A percentile compares a stretch with the other conserved stretches of the same genome.
phyloP scores from a whole-genome alignment of 1,139 yeast genomes.

The Sugiyamaella paludigena region DNA sequence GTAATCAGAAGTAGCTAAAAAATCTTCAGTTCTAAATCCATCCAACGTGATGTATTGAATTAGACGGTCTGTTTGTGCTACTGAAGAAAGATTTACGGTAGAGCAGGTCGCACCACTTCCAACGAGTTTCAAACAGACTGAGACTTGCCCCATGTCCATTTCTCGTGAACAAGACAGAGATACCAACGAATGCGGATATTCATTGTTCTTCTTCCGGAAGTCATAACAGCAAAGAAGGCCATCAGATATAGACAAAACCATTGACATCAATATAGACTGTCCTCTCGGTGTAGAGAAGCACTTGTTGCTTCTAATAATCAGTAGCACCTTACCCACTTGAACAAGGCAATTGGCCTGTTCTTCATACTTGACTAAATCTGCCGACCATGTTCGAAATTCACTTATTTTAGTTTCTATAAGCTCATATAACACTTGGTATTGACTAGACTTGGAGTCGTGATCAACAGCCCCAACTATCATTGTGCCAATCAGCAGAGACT shows the following conservation, averaged over 20 bases:
- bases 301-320: neutral
- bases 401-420: neutral
- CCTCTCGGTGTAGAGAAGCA: neutral
- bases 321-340: neutral
- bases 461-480: neutral
- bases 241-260: neutral
- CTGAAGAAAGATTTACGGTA: slow-evolving; percentile 1
- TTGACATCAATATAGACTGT: slow-evolving; percentile 1
- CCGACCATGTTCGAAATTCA: slow-evolving; percentile 5
- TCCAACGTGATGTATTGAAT: neutral
- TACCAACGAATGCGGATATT: neutral
- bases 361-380: neutral
- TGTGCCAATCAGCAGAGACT: neutral
- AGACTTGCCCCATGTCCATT: neutral
- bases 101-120: slow-evolving; percentile 2
- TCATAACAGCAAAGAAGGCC: neutral
- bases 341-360: neutral
- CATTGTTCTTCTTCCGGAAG: neutral
- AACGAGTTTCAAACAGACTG: neutral
- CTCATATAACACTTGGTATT: neutral
- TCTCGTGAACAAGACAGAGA: slow-evolving; percentile 1
- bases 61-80: neutral
- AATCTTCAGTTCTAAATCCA: neutral
- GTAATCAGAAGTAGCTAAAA: neutral
- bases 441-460: neutral